Base-by-base conservation (phyloP, 331 rosid genomes). In the Rosa hybrid region DNA sequence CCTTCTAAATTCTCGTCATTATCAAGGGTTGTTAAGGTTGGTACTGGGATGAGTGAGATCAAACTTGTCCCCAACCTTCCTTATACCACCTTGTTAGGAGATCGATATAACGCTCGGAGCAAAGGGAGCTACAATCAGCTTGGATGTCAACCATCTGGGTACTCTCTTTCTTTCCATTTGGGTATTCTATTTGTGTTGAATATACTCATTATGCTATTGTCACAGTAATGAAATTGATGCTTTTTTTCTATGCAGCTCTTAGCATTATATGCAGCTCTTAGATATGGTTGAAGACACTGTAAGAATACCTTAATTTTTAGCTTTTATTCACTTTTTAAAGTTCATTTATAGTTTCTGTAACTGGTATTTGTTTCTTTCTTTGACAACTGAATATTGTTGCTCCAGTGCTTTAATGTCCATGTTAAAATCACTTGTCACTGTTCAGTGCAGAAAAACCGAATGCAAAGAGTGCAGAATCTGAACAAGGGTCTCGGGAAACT, bases 201-300 rank as follows among this genome's bases (percentile, higher is more conserved):
- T 65, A 7, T 38, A 65, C 18, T 38, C 46, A 7, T 14, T 65
- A 13, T 68, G 63, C 7, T 72, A 30, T 60, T 60, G 34, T 70
- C 10, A 60, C 8, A 25, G 53, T 68, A 14, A 8, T 81, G 63
- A 56, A 64, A 46, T 72, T 79, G 51, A 30, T 59, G 50, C 60
- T 17, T 77, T 78, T 84, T 45, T 16, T n/a, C 4, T 57, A 16
- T 86, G 76, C 97, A 95, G 98, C 89, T 91, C 81, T 46, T 95
- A 75, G 97, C 89, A 21, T 91, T 95, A 98, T 95, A 97, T 98
- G 99, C 97, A 50, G 94, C n/a, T 97, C 75, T 88, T 90, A 80
- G 99, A 95, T 83, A 91, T 95, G 44, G 90, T 95, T 86, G 96
- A 89, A 90, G 92, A 88, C 94, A 84, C 87, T 17, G 99, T 95